Evolutionary conservation across 768 basidiomycete genomes (phyloP).

Genomic region (Rhizopogon roseolus): DNA sequence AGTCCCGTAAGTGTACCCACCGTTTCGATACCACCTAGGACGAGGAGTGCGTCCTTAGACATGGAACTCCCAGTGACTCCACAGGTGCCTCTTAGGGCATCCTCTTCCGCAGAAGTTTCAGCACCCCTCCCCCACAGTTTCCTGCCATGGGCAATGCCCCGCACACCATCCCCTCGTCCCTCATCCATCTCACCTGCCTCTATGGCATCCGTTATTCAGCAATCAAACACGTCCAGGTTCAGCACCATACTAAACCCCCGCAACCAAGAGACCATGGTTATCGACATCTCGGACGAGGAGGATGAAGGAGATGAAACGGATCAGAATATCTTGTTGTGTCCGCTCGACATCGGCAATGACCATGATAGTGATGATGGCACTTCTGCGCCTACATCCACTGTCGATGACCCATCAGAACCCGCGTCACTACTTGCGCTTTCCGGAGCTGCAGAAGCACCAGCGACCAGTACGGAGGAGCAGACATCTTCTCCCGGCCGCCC

Average conservation of each 20-base stretch:
- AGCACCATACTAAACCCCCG: slow-evolving; percentile 18
- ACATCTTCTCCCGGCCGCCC: slow-evolving; percentile 5
- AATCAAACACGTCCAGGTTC: slow-evolving; percentile 17
- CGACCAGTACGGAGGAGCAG: not conserved
- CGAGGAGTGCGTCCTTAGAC: not conserved
- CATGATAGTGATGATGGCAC: not conserved
- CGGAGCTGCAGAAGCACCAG: not conserved
- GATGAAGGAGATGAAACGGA: slow-evolving; percentile 15
- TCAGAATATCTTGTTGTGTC: not conserved
- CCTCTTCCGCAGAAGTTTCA: slow-evolving; percentile 7
- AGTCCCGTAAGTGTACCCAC: not conserved
- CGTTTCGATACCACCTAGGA: slow-evolving; percentile 1
- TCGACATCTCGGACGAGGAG: slow-evolving; percentile 28
- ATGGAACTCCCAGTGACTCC: not conserved
- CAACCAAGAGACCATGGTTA: slow-evolving; percentile 20
- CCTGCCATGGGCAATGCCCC: not conserved
- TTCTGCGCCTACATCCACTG: not conserved
- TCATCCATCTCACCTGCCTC: not conserved
- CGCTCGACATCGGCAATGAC: not conserved
- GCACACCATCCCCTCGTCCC: slow-evolving; percentile 1
- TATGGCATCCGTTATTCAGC: slow-evolving; percentile 1
- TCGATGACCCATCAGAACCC: slow-evolving; percentile 1
- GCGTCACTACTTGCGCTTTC: not conserved
- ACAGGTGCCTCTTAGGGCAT: not conserved
- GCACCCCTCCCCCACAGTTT: not conserved